phyloP scores from a whole-genome alignment of 345 rosid species.

The Aurinia saxatilis region DNA sequence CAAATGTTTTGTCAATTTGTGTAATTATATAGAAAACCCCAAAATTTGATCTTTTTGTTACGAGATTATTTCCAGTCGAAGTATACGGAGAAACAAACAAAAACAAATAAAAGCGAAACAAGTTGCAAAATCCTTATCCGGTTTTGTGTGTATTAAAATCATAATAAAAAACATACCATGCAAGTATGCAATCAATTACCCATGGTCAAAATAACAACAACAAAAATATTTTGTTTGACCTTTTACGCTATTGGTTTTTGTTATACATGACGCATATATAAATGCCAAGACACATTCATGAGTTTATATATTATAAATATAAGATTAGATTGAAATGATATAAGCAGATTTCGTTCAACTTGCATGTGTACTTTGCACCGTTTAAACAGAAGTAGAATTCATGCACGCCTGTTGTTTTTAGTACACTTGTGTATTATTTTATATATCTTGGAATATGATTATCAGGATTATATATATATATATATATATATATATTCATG shows the following conservation, averaged over 20 bases:
- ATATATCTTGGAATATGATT: background rate
- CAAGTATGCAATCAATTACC: background rate
- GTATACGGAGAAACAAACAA: background rate
- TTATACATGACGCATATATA: slow-evolving; percentile 13
- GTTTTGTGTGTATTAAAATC: background rate
- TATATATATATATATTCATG: background rate
- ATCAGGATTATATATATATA: background rate
- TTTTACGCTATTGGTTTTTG: background rate
- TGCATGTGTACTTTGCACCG: slow-evolving; percentile 19
- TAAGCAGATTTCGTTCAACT: slow-evolving; percentile 5
- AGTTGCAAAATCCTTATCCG: slow-evolving; percentile 10
- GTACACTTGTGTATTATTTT: background rate
- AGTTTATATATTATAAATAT: too few species aligned
- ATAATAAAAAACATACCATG: background rate
- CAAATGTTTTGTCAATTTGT: too few species aligned
- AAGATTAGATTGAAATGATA: background rate
- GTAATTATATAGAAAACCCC: too few species aligned
- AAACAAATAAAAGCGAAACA: background rate
- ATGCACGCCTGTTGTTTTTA: slow-evolving; percentile 16
- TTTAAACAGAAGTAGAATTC: slow-evolving; percentile 16
- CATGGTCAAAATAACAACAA: slow-evolving; percentile 9
- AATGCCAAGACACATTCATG: slow-evolving; percentile 9
- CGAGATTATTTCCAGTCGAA: too few species aligned
- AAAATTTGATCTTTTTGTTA: too few species aligned
- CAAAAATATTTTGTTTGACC: slow-evolving; percentile 10